Base-by-base conservation (phyloP, 495 filamentous ascomycete genomes). In the Aspergillus nanangensis region DNA sequence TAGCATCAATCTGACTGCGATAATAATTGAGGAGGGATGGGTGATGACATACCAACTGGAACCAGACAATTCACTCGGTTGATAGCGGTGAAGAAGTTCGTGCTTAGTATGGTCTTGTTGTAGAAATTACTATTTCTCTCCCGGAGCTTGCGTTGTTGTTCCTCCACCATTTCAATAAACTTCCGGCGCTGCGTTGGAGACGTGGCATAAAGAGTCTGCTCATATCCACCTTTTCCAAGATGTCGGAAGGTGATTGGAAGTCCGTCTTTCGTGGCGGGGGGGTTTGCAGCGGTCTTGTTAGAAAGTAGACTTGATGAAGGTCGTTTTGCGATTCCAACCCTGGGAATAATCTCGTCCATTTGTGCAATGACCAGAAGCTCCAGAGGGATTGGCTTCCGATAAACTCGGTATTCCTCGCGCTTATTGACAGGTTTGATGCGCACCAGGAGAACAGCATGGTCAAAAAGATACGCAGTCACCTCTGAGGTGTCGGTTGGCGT, bases 181-280 rank as follows among this genome's bases (percentile, higher is more conserved):
- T 97, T 97, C 56, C 86, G 80, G 47, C 91, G 76, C 15, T 85
- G 84, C 19, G 86, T 84, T 45, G 84, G 84, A 37, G 83, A 89
- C 17, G 81, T 77, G 20, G 88, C 90, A 64, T 85, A 97, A 1
- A 99, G 74, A n/a, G 91, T 91, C 51, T 86, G 75, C 57, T 95
- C 94, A 62, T 95, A 97, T 29, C 91, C 91, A 44, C 88, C 90
- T 60, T 91, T 94, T n/a, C 94, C 94, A 20, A 99, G 79, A 74
- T 97, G 94, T 42, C 85, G 81, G 75, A 99, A 97, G n/a, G 91
- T 97, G 55, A 99, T 93, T 1, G 94, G 94, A 65, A 87, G 90
- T 29, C 87, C 90, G 53, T 95, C 89, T 57, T 88, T 79, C 15
- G 72, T 67, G 7, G 76, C 67, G 4, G 77, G 72, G 21, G 68